Base-by-base conservation (phyloP, 805 yeast genomes). In the Saccharomyces mikatae region DNA sequence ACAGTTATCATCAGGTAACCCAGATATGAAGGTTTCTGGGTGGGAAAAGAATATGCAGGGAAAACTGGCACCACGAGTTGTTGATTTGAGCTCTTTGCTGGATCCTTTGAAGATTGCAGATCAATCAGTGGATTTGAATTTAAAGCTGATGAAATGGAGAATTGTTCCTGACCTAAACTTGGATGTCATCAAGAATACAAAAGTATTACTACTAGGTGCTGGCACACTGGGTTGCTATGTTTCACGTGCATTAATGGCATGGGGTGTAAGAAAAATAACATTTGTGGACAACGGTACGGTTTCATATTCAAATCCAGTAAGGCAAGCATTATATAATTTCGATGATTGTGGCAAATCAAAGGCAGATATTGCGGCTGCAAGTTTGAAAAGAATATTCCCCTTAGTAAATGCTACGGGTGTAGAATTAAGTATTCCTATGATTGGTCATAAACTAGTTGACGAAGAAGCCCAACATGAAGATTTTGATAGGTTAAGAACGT, bases 191-290 rank as follows among this genome's bases (percentile, higher is more conserved):
- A 79, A 81, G 58, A 56, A 70, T 17, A 79, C 85, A 10, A 84
- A 78, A 59, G 86, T 91, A 41, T 70, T 94, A 47, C 72, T 94
- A 14, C 76, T 94, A n/a, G 99, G 99, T 0, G 87, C 98, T 0
- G 99, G 99, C 6, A 94, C 99, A 2, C 75, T 95, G 6, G 99
- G 99, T 0, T 86, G 95, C 56, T 92, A 92, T 64, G 92, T 94
- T 5, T 80, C 95, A 0, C 76, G 99, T 53, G 86, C 87, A 0
- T 71, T 94, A 29, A 67, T 94, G 68, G 98, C 96, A 0, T 94
- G 99, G 99, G 99, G 99, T 3, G 91, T 91, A 0, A 74, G 89
- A 48, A 75, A 82, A 36, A 84, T 94, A 21, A 86, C 97, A 0
- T 83, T 94, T 70, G 92, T 94, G 2, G 99, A 94, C 68, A 89